These are phyloP conservation scores for Epichloe typhina DNA, from an alignment of 2,329 filamentous ascomycete genomes.

Conservation along the genomic window DNA sequence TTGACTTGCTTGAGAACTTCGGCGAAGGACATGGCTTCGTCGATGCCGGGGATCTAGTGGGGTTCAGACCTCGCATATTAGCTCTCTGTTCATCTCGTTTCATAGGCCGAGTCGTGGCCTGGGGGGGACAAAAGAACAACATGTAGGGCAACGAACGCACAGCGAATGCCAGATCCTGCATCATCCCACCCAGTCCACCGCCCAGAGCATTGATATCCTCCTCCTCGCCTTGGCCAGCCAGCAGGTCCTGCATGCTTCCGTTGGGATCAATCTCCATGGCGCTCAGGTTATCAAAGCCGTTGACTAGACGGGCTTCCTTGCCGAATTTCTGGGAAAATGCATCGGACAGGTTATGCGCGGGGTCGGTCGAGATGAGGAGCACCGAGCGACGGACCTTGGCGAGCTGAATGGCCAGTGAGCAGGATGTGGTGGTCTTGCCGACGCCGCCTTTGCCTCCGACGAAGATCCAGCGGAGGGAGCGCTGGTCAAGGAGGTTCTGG, in stretches of 20 bases:
- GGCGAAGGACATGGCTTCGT: conserved; percentile 99
- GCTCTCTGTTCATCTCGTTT: not conserved
- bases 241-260: conserved; percentile 88
- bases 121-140: too few species aligned
- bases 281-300: conserved; percentile 85
- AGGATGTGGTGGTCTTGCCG: conserved; percentile 98
- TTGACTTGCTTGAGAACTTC: conserved; percentile 99
- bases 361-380: conserved; percentile 94
- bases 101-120: not conserved
- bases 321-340: conserved; percentile 98
- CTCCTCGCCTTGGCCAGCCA: conserved; percentile 65
- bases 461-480: conserved; percentile 95
- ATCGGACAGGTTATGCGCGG: conserved; percentile 94
- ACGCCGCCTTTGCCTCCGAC: conserved; percentile 97
- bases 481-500: conserved; percentile 89
- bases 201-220: conserved; percentile 55
- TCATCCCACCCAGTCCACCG: conserved; percentile 79
- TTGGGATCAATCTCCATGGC: conserved; percentile 99
- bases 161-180: conserved; percentile 95
- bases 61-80: not conserved
- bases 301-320: conserved; percentile 87
- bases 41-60: conserved; percentile 81
- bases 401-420: conserved; percentile 94
- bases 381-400: conserved; percentile 90
- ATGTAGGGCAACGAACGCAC: conserved; percentile 33